Evolutionary conservation across 2,329 filamentous ascomycete genomes (phyloP).

Genomic region (Sporothrix luriei): DNA sequence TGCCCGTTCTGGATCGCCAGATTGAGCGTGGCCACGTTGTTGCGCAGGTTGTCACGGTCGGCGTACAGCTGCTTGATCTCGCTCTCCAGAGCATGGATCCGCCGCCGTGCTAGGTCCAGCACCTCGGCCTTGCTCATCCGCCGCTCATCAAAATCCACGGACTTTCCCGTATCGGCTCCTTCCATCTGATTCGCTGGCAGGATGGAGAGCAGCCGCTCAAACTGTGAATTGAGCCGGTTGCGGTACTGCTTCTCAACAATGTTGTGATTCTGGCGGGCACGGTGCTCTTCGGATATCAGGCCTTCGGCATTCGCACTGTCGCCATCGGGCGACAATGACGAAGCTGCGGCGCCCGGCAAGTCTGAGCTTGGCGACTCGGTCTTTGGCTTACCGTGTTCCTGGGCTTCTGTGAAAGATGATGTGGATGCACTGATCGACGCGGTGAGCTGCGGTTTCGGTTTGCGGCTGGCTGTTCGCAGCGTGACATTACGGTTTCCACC

Average conservation of each 20-base stretch:
- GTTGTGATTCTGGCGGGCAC: slow-evolving; percentile 45
- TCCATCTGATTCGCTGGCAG: slow-evolving; percentile 41
- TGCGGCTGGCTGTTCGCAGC: slow-evolving; percentile 35
- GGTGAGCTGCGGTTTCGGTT: slow-evolving; percentile 29
- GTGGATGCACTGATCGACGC: neutral
- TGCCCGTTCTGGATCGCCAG: slow-evolving; percentile 29
- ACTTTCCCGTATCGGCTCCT: slow-evolving; percentile 17
- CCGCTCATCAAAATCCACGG: slow-evolving; percentile 39
- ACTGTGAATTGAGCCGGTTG: slow-evolving; percentile 52
- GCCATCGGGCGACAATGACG: slow-evolving; percentile 29
- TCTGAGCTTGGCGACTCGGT: slow-evolving; percentile 1
- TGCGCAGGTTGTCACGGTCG: slow-evolving; percentile 32
- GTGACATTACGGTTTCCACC: slow-evolving; percentile 36
- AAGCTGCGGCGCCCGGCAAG: neutral
- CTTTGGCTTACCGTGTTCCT: neutral
- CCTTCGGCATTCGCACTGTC: slow-evolving; percentile 24
- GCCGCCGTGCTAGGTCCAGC: slow-evolving; percentile 49
- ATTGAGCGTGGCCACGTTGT: slow-evolving; percentile 32
- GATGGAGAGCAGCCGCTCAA: slow-evolving; percentile 48
- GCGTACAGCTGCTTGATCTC: slow-evolving; percentile 42
- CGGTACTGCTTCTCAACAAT: slow-evolving; percentile 55
- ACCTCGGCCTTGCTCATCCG: slow-evolving; percentile 51
- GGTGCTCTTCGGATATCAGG: slow-evolving; percentile 34
- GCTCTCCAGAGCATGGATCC: slow-evolving; percentile 48
- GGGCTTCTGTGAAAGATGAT: neutral